A percentile compares a stretch with the other conserved stretches of the same genome.
Conservation (phyloP, 352 stramenopile genomes). For the Globisporangium megalacanthum region DNA sequence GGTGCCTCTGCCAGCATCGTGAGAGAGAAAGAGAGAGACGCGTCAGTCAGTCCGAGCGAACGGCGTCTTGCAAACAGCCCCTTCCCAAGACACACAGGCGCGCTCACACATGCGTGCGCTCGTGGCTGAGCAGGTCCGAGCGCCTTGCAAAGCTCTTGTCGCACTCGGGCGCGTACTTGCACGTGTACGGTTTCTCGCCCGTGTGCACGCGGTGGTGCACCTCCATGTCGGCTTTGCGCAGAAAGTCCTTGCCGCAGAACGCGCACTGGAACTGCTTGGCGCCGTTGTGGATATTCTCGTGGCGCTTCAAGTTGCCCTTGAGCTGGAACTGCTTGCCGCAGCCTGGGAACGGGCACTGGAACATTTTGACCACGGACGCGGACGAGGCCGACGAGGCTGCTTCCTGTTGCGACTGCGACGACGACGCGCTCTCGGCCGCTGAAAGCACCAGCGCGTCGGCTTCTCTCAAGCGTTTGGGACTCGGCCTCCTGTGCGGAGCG, state of each 20-base stretch:
- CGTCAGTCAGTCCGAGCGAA: too few species aligned
- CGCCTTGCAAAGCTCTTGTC: slow-evolving; percentile 61
- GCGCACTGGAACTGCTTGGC: slow-evolving; percentile 57
- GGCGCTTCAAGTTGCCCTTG: slow-evolving; percentile 61
- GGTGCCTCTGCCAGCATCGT: slow-evolving; percentile 23
- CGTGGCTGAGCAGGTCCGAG: slow-evolving; percentile 69
- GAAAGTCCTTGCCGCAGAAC: slow-evolving; percentile 52
- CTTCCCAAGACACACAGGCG: slow-evolving; percentile 1
- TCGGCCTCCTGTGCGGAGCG: too few species aligned
- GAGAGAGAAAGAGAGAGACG: background rate
- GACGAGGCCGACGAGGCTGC: slow-evolving; percentile 1
- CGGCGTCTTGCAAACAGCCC: too few species aligned
- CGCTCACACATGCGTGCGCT: slow-evolving; percentile 60
- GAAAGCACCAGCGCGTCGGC: background rate
- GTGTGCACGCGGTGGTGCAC: slow-evolving; percentile 72
- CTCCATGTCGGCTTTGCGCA: slow-evolving; percentile 73
- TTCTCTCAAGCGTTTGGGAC: too few species aligned
- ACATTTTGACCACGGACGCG: slow-evolving; percentile 15
- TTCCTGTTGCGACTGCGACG: too few species aligned
- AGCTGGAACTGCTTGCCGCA: slow-evolving; percentile 54
- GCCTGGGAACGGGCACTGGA: slow-evolving; percentile 43
- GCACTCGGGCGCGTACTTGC: slow-evolving; percentile 37
- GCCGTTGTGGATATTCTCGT: slow-evolving; percentile 53
- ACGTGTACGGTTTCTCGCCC: slow-evolving; percentile 70
- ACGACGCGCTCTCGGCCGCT: background rate